Evolutionary conservation across 2,329 filamentous ascomycete species (phyloP), one percentile per base, ranked within the genome.

Genomic region (Venturia nashicola): DNA sequence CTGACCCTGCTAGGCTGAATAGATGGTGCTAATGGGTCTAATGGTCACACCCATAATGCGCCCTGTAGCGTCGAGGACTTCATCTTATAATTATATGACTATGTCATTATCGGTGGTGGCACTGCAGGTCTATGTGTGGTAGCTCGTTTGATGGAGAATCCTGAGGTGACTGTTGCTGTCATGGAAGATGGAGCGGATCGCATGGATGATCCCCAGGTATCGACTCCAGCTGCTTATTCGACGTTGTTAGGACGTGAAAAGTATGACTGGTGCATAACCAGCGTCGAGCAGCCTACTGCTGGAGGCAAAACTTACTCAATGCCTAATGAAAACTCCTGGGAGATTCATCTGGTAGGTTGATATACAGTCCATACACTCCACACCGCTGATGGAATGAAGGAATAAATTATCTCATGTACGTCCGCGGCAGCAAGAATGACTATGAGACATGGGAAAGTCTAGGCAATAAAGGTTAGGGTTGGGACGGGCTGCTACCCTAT

Each of bases 251-350:
- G 36, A 12, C 14, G 39, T 7, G 11, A 11, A 18, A 27, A 61
- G 12, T 43, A 18, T n/a, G 59, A 61, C 36, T 61, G 59, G 59
- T 20, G n/a, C 2, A 42, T 16, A 5, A 61, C 32, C 11, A 2
- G 27, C 7, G 11, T 12, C 6, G 32, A 34, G 12, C 11, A 61
- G 11, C 32, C 34, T 8, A 12, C 4, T 5, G 11, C 39, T 8
- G 23, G 12, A 16, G 59, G 59, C 4, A 12, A 27, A 23, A 43
- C 2, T 14, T 65, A 70, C 18, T 68, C 70, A 23, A 71, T 72
- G 60, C 64, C 69, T 3, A 70, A 16, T 71, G 71, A 27, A 69
- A 69, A 54, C 65, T 64, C 18, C 51, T 74, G 40, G 72, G 72
- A 64, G 34, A 9, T 9, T 36, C 34, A 36, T 36, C 34, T 36